Percentiles rank a stretch among this genome's conserved stretches.
Conservation (phyloP, 2,329 filamentous ascomycete species). For the Arthrobotrys pseudoclavata region DNA sequence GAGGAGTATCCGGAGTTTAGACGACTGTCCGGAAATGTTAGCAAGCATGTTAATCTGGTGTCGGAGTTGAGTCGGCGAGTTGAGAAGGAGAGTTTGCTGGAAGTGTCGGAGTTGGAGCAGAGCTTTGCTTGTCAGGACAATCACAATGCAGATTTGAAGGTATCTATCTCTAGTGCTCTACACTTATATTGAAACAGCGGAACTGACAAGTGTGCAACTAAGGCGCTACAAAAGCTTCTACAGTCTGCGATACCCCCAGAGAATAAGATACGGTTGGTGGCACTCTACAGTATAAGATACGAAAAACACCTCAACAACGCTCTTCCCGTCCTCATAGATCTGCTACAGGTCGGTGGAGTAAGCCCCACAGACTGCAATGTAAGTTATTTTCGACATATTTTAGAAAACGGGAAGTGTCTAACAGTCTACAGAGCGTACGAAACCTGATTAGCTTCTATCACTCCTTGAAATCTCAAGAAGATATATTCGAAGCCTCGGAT, state of each 20-base stretch:
- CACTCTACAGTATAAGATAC: constrained; percentile 94
- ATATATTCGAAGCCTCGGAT: constrained; percentile 90
- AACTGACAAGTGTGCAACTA: constrained; percentile 1
- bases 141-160: constrained; percentile 90
- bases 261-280: constrained; percentile 89
- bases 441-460: constrained; percentile 88
- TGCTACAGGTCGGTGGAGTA: constrained; percentile 88
- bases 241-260: constrained; percentile 82
- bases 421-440: constrained; percentile 70
- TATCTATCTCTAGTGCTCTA: constrained; percentile 65
- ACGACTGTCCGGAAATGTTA: constrained; percentile 96
- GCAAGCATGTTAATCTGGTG: constrained; percentile 96
- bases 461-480: constrained; percentile 79
- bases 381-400: constrained; percentile 4
- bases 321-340: constrained; percentile 85
- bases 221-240: constrained; percentile 88
- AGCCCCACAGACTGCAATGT: constrained; percentile 77
- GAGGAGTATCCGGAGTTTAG: constrained; percentile 99
- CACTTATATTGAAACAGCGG: neutral
- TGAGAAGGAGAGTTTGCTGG: constrained; percentile 86
- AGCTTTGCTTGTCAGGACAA: constrained; percentile 97
- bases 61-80: constrained; percentile 92
- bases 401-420: neutral
- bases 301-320: constrained; percentile 87
- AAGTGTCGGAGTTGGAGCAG: constrained; percentile 96